Evolutionary conservation across 108 stramenopile species (phyloP), one percentile per base, ranked within the genome.

Genomic region (Skeletonema marinoi): DNA sequence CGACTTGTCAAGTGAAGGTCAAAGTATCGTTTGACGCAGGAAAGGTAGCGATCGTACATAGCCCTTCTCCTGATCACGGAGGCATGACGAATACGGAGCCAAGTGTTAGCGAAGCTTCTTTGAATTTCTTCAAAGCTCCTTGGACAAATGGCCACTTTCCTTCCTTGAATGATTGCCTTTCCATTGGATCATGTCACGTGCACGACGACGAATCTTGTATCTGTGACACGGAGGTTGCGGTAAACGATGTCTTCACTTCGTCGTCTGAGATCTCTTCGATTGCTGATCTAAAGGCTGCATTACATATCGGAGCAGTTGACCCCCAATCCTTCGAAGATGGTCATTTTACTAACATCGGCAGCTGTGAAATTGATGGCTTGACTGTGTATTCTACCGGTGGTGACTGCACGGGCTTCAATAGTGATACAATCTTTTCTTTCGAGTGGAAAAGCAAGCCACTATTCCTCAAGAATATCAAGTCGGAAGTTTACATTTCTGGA

Each of bases 11-110:
- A 25, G 70, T 77, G 2, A 14, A 65, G 29, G 76, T 71, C 50
- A 77, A 77, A 39, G 70, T 77, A 25, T 58, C 70, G 17, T 72
- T 72, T 35, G 76, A 72, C 0, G 35, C 60, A n/a, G 90, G 90
- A 17, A 50, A 69, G 35, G 70, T 91, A 44, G 83, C 79, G 3
- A 70, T 86, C 42, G 88, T 91, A 11, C 85, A 91, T 68, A 62
- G 71, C 13, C 71, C 78, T 38, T 4, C 25, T 16, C 60, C 58
- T 12, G 76, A 77, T 35, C 42, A 72, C 33, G 76, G 59, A 35
- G 76, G 76, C 5, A 33, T 77, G 30, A 71, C 31, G 36, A 33
- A 46, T 29, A 70, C 71, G 35, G 76, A 77, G 6, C 61, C 76
- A 13, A 33, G 70, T n/a, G 76, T 77, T 16, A 30, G 63, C 19